These are phyloP conservation scores for Trichoderma asperelloides DNA, from an alignment of 495 filamentous ascomycete species.

Conservation along the genomic window DNA sequence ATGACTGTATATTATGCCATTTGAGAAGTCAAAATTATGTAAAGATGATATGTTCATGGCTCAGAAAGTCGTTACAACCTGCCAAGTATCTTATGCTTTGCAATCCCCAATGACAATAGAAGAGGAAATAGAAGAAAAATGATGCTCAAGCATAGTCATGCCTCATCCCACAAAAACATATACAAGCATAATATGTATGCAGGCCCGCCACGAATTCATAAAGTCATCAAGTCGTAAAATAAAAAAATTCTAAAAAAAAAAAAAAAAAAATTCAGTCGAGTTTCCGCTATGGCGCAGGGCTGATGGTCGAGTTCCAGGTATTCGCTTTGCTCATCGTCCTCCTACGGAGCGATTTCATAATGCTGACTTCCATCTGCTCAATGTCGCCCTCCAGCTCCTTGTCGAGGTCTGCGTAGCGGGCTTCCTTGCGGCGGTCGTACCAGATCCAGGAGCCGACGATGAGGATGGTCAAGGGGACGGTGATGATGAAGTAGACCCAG, in stretches of 20 bases:
- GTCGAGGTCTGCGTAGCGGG: slow-evolving; percentile 36
- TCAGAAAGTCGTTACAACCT: neutral
- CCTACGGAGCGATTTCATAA: slow-evolving; percentile 43
- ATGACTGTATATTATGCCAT: neutral
- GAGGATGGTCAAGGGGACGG: slow-evolving; percentile 37
- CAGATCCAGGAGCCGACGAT: slow-evolving; percentile 39
- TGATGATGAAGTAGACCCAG: slow-evolving; percentile 48
- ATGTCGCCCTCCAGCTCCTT: slow-evolving; percentile 41
- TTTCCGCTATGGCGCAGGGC: neutral
- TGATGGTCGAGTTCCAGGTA: slow-evolving; percentile 28
- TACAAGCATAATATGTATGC: neutral
- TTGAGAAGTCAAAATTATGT: neutral
- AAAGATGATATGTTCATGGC: neutral
- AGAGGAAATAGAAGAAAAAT: no score
- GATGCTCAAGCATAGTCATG: no score
- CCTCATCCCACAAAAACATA: no score
- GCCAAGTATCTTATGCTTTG: neutral
- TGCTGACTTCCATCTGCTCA: slow-evolving; percentile 44
- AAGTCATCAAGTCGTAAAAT: neutral
- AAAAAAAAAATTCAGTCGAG: neutral
- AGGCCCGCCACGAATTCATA: neutral
- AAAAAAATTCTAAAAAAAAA: no score
- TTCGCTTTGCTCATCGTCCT: slow-evolving; percentile 41
- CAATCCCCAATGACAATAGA: neutral
- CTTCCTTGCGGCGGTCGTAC: slow-evolving; percentile 38